These are phyloP conservation scores for Penicillium subrubescens DNA, from an alignment of 495 filamentous ascomycete genomes.

Conservation along the genomic window DNA sequence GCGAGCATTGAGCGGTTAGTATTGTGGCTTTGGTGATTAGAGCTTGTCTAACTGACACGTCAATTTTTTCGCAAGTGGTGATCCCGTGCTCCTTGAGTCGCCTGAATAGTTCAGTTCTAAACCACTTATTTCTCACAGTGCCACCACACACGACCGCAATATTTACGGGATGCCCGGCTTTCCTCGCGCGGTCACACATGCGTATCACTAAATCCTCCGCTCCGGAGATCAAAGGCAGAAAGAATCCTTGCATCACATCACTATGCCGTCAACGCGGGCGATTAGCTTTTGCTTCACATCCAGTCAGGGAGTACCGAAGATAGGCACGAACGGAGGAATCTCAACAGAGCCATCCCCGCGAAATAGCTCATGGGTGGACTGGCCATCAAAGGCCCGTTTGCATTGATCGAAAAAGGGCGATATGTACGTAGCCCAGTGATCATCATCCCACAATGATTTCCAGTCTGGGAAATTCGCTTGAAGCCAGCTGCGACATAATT, in stretches of 20 bases:
- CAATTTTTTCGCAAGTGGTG: too few species aligned
- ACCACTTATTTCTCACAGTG: not conserved
- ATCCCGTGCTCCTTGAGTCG: not conserved
- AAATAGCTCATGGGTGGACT: too few species aligned
- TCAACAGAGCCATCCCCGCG: not conserved
- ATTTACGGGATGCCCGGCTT: too few species aligned
- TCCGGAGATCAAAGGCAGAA: not conserved
- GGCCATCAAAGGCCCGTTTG: too few species aligned
- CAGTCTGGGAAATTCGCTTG: too few species aligned
- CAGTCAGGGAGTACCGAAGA: not conserved
- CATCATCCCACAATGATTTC: too few species aligned
- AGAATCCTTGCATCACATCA: not conserved
- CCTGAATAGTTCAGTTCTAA: not conserved
- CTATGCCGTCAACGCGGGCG: not conserved
- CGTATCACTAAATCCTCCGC: not conserved
- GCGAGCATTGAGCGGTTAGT: not conserved
- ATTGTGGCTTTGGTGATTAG: not conserved
- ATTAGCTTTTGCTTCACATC: too few species aligned
- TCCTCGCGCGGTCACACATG: too few species aligned
- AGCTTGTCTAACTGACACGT: too few species aligned
- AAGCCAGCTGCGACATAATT: too few species aligned
- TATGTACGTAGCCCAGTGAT: too few species aligned
- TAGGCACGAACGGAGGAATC: not conserved
- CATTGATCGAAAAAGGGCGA: too few species aligned
- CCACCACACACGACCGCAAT: not conserved